phyloP scores from a whole-genome alignment of 805 yeast genomes.

The Cyberlindnera maritima region DNA sequence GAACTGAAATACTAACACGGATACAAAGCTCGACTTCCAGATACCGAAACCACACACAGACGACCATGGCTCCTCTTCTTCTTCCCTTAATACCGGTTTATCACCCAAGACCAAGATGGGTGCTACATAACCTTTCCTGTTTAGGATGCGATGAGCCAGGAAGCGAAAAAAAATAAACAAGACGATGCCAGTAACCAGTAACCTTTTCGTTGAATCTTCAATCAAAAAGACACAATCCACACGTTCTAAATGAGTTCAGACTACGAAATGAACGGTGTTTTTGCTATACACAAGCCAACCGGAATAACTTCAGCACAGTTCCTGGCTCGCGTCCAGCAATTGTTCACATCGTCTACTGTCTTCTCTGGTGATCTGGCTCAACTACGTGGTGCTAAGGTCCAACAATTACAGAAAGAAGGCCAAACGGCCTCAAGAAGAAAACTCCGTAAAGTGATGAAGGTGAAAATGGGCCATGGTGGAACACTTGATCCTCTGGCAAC shows the following conservation, averaged over 20 bases:
- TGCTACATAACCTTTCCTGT: neutral
- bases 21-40: constrained; percentile 40
- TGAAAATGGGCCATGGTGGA: constrained; percentile 98
- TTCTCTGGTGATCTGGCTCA: constrained; percentile 54
- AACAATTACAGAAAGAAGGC: constrained; percentile 35
- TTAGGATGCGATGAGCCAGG: neutral
- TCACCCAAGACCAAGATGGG: neutral
- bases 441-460: constrained; percentile 47
- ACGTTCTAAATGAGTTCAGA: neutral
- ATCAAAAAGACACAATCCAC: neutral
- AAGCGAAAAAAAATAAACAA: neutral
- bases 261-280: constrained; percentile 76
- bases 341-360: constrained; percentile 56
- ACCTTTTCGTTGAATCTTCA: too few relatives aligned
- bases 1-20: neutral
- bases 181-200: neutral
- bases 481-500: constrained; percentile 94
- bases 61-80: neutral
- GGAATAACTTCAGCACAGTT: constrained; percentile 81
- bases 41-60: constrained; percentile 40
- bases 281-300: constrained; percentile 87
- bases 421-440: constrained; percentile 51
- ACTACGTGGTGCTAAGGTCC: constrained; percentile 45
- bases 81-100: neutral
- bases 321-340: constrained; percentile 59